These are phyloP conservation scores for Cladobotryum protrusum DNA, from an alignment of 2,329 filamentous ascomycete species.

Conservation along the genomic window DNA sequence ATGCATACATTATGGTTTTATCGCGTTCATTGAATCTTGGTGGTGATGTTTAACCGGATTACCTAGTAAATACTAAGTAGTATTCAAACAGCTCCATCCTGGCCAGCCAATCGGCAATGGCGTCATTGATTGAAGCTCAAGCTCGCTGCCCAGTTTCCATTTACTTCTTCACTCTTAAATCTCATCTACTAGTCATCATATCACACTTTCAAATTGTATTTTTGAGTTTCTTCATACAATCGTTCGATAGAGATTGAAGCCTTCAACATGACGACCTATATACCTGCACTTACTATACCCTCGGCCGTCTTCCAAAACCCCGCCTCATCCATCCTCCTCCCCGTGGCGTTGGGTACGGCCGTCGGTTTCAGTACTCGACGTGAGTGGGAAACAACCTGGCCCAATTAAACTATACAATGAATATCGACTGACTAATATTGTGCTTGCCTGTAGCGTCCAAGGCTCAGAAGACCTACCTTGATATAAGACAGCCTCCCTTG, in stretches of 20 bases:
- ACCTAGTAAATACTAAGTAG: neutral
- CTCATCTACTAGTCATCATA: neutral
- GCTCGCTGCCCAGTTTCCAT: neutral
- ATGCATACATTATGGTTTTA: no score
- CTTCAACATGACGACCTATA: constrained; percentile 66
- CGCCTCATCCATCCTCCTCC: constrained; percentile 68
- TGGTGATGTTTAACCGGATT: neutral
- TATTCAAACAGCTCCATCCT: neutral
- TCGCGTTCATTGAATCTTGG: no score
- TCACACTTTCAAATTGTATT: neutral
- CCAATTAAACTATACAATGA: no score
- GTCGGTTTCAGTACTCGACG: constrained; percentile 64
- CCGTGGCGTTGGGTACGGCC: constrained; percentile 65
- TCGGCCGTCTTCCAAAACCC: constrained; percentile 64
- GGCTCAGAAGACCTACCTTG: constrained; percentile 56
- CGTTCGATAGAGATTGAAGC: neutral
- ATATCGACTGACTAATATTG: neutral
- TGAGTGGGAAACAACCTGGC: constrained; percentile 32
- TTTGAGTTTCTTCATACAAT: no score
- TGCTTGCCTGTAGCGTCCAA: constrained; percentile 38
- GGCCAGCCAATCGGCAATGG: neutral
- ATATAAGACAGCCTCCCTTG: constrained; percentile 61
- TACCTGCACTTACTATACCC: constrained; percentile 72
- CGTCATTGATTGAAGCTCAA: neutral
- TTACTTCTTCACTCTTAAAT: neutral